Conservation (phyloP, 2,329 filamentous ascomycete genomes). For the Trichoderma sp. region DNA sequence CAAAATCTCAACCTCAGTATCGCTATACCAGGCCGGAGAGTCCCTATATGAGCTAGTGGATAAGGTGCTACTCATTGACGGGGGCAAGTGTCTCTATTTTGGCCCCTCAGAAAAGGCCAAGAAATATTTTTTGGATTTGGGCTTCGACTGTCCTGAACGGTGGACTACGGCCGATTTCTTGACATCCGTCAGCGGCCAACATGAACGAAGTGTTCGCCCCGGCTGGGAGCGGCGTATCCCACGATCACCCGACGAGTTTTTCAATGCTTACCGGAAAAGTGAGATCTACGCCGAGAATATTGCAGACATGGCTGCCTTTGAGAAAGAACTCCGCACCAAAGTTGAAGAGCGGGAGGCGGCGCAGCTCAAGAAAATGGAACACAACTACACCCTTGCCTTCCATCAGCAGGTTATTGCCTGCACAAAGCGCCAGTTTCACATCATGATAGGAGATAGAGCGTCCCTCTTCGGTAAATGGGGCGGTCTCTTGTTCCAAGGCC, state of each 20-base stretch:
- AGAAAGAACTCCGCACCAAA: slow-evolving; percentile 56
- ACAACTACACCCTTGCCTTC: slow-evolving; percentile 74
- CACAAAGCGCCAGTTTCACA: slow-evolving; percentile 74
- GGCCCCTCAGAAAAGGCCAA: slow-evolving; percentile 62
- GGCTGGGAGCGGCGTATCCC: slow-evolving; percentile 66
- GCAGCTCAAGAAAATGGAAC: slow-evolving; percentile 67
- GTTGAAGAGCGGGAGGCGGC: slow-evolving; percentile 46
- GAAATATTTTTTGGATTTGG: slow-evolving; percentile 66
- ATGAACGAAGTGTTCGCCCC: slow-evolving; percentile 63
- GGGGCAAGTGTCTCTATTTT: slow-evolving; percentile 70
- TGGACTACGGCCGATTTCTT: slow-evolving; percentile 74
- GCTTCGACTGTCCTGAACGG: slow-evolving; percentile 67
- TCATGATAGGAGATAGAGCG: slow-evolving; percentile 70
- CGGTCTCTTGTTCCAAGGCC: slow-evolving; percentile 68
- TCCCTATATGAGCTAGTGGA: slow-evolving; percentile 66
- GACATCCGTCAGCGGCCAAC: slow-evolving; percentile 72
- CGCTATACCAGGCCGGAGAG: slow-evolving; percentile 69
- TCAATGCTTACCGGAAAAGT: slow-evolving; percentile 61
- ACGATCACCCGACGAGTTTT: slow-evolving; percentile 65
- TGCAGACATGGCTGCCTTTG: slow-evolving; percentile 60
- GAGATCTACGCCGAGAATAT: slow-evolving; percentile 58
- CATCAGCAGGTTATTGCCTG: slow-evolving; percentile 66
- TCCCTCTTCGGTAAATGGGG: slow-evolving; percentile 77
- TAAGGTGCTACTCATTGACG: slow-evolving; percentile 71
- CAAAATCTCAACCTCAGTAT: slow-evolving; percentile 65